phyloP scores from a whole-genome alignment of 345 rosid species.

The Alliaria petiolata region DNA sequence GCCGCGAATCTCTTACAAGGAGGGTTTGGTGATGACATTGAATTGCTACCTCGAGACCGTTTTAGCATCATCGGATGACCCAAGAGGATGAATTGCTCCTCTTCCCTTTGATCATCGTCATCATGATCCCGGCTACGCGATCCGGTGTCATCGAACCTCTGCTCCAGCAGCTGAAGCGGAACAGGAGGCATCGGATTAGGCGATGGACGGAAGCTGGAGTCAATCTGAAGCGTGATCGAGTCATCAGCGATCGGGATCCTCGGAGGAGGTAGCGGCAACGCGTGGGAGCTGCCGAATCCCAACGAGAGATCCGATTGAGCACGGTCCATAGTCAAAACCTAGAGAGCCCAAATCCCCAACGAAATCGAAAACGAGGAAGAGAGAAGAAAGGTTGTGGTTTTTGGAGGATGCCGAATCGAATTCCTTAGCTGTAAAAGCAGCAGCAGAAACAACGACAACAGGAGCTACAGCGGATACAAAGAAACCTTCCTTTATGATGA shows the following conservation, averaged over 20 bases:
- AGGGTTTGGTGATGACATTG: conserved; percentile 29
- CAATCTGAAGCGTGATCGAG: conserved; percentile 41
- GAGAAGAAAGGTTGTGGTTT: background rate
- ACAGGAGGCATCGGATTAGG: conserved; percentile 24
- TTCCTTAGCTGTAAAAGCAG: background rate
- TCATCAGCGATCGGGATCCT: conserved; percentile 40
- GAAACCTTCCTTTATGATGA: background rate
- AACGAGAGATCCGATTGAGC: conserved; percentile 42
- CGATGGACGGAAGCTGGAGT: conserved; percentile 31
- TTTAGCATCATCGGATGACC: conserved; percentile 66
- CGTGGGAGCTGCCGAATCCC: conserved; percentile 32
- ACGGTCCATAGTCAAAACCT: conserved; percentile 31
- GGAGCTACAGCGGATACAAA: background rate
- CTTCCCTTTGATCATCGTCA: conserved; percentile 40
- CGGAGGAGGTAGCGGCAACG: conserved; percentile 24
- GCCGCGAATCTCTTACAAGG: conserved; percentile 20
- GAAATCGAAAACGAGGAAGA: background rate
- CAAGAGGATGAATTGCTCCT: conserved; percentile 53
- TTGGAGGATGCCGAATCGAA: background rate
- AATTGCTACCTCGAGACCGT: conserved; percentile 35
- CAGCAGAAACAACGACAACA: background rate
- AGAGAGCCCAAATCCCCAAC: background rate
- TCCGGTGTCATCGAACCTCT: conserved; percentile 22
- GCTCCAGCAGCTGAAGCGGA: conserved; percentile 48
- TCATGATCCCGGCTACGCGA: conserved; percentile 26